Base-by-base conservation (phyloP, 192 early-diverging fungal genomes). In the Umbelopsis vinacea region DNA sequence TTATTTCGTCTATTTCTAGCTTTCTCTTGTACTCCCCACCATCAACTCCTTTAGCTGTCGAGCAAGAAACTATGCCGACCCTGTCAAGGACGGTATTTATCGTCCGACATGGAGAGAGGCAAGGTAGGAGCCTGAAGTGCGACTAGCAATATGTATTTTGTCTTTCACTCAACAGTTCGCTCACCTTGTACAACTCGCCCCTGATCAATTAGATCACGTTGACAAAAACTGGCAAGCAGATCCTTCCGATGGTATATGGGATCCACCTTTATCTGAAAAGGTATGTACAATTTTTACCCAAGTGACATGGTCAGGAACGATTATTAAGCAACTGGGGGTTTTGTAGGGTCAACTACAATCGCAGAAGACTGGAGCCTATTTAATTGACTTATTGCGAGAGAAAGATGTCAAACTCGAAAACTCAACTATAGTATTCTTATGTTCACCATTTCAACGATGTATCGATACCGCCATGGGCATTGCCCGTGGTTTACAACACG, bases 371-470 rank as follows among this genome's bases (percentile, higher is more conserved):
- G 79, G 79, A 4, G 19, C 24, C 6, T 29, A 60, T 8, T 55
- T 80, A n/a, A 57, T 53, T 3, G 43, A 73, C 17, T 38, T 80
- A 19, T 43, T 76, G 43, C 54, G 43, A 10, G 47, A 66, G 26
- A 67, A 67, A 24, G 52, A 67, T 17, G 37, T 75, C 23, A 47
- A 76, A 23, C 60, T 52, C 4, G n/a, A 70, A 43, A 76, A 48
- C 8, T n/a, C 72, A 17, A 70, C 47, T 7, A 35, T 80, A 29
- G 57, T 80, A 22, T 52, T 80, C 17, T 70, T 76, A 24, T 67
- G 71, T 37, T 80, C 79, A 17, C 79, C 79, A 29, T 80, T 80
- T 35, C 79, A 76, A n/a, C 74, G 79, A 29, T 80, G 79, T 23
- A 70, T 80, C n/a, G 79, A 80, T 35, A 80, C 79, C 12, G 29